Evolutionary conservation across 805 yeast genomes (phyloP).

Genomic region (Scheffersomyces ergatensis): DNA sequence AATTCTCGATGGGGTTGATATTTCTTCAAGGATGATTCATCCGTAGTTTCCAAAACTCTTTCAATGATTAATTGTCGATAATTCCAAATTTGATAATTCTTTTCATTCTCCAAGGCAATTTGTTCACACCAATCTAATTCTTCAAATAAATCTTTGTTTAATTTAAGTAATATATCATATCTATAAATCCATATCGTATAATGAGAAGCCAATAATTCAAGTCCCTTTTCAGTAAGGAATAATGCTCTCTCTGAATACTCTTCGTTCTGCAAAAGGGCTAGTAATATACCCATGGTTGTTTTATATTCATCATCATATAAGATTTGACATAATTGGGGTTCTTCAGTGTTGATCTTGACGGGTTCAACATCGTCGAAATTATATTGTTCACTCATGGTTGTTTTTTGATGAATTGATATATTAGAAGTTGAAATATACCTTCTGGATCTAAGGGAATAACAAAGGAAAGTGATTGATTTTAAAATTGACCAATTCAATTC

Average conservation of each 20-base stretch:
- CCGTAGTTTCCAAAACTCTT: constrained; percentile 16
- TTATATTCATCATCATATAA: constrained; percentile 73
- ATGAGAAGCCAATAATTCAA: constrained; percentile 78
- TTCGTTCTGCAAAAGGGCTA: constrained; percentile 54
- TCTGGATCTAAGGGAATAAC: too few relatives aligned
- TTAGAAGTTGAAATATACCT: too few relatives aligned
- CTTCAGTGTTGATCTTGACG: constrained; percentile 39
- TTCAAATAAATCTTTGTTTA: constrained; percentile 37
- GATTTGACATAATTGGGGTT: constrained; percentile 57
- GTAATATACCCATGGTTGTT: constrained; percentile 55
- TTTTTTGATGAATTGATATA: too few relatives aligned
- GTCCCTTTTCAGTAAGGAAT: constrained; percentile 59
- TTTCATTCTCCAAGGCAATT: constrained; percentile 72
- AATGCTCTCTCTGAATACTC: constrained; percentile 75
- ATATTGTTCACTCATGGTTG: neutral
- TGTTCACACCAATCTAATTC: constrained; percentile 82
- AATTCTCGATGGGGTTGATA: constrained; percentile 55
- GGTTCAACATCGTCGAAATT: constrained; percentile 39
- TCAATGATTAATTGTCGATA: constrained; percentile 71
- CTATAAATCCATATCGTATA: constrained; percentile 87
- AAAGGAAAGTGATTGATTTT: too few relatives aligned
- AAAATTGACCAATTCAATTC: too few relatives aligned
- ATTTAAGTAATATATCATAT: constrained; percentile 44
- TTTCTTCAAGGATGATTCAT: constrained; percentile 7
- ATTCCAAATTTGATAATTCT: constrained; percentile 97